Evolutionary conservation across 306 rosid genomes (phyloP), one percentile per base, ranked within the genome.

Genomic region (Trifolium repens): DNA sequence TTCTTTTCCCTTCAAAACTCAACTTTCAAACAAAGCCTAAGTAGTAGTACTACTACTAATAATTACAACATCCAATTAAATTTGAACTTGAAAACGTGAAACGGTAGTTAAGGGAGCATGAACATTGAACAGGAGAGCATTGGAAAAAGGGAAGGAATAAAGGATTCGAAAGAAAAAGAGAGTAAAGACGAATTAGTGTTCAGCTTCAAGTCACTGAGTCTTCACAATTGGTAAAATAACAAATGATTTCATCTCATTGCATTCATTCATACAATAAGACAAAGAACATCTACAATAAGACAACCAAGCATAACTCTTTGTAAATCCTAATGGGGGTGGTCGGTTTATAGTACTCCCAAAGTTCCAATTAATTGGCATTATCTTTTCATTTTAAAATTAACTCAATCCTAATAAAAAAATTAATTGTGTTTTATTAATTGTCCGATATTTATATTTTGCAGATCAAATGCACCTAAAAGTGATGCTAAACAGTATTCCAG

Each of bases 111-210:
- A 30, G 19, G 19, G 1, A 30, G 42, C 66, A 60, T 30, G 67
- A 34, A 5, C 22, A 54, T 15, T 22, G 15, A 14, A 12, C 13
- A 61, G 32, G 32, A 6, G 11, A 15, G 43, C 67, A 30, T 61
- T 61, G 67, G 15, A 15, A 61, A 61, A 10, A 61, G 67, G 43
- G 22, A 32, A 61, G 9, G 42, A 39, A 39, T 39, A 39, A 39
- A 39, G 2, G 67, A 61, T 32, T 61, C 7, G 1, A 61, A 14
- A 32, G 22, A 14, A 32, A 32, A 59, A 12, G 40, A 60, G 42
- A 30, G 42, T 60, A 32, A 9, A 61, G 42, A 61, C 67, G 19
- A 61, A 61, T 14, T 61, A 61, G 67, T 34, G 67, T 61, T 61
- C 43, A 61, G 67, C 67, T 5, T 32, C 67, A 32, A 61, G 37